Percentiles rank a stretch among this genome's conserved stretches.
These are phyloP conservation scores for Glutinoglossum americanum DNA, from an alignment of 495 filamentous ascomycete species.

Conservation along the genomic window DNA sequence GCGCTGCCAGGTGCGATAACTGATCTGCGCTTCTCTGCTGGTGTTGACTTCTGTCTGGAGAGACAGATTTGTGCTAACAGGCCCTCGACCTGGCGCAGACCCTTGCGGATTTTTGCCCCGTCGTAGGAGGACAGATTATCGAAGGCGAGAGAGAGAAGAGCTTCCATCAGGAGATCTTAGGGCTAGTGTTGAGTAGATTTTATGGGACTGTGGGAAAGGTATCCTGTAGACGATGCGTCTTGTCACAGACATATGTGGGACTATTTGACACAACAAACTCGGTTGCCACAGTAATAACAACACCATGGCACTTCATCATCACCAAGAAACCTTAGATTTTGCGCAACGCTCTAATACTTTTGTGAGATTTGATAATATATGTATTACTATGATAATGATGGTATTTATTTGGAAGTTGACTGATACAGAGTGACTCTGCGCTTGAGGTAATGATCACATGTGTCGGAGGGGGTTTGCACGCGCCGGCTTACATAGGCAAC, in stretches of 20 bases:
- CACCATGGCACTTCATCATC: too few relatives aligned
- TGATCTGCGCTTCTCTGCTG: slow-evolving; percentile 15
- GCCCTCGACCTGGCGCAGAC: slow-evolving; percentile 85
- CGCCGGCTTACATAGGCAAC: background rate
- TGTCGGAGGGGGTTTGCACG: background rate
- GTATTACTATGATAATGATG: too few relatives aligned
- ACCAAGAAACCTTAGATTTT: too few relatives aligned
- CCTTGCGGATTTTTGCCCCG: slow-evolving; percentile 70
- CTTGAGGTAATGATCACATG: too few relatives aligned
- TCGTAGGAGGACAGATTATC: slow-evolving; percentile 93
- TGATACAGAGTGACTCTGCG: too few relatives aligned
- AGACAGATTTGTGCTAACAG: slow-evolving; percentile 92
- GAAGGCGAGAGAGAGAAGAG: slow-evolving; percentile 78
- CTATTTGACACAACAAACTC: background rate
- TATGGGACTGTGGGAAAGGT: background rate
- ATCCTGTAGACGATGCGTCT: background rate
- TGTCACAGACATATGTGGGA: background rate
- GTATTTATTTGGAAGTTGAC: too few relatives aligned
- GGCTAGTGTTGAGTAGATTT: background rate
- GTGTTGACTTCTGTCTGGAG: slow-evolving; percentile 15
- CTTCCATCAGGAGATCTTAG: slow-evolving; percentile 41
- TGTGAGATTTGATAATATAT: too few relatives aligned
- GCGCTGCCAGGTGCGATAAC: slow-evolving; percentile 15
- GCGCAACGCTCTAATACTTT: too few relatives aligned
- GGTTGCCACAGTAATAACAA: background rate